Conservation (phyloP, 73 alveolate genomes). For the Paramecium bursaria region DNA sequence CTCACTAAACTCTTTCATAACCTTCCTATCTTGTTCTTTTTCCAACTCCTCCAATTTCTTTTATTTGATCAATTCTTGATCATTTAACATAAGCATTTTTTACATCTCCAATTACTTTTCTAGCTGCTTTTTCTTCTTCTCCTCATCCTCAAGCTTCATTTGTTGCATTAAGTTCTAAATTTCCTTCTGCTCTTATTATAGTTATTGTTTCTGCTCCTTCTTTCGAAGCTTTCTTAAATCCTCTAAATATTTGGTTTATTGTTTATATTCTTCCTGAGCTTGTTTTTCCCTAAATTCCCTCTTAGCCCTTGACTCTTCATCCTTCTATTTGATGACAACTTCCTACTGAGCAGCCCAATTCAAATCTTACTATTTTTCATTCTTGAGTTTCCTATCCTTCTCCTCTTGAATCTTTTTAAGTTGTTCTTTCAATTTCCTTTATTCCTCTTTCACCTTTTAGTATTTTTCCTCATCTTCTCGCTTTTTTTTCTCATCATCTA, state of each 20-base stretch:
- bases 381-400: too few species aligned
- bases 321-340: too few species aligned
- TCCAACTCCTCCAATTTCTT: constrained; percentile 7
- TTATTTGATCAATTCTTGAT: not conserved
- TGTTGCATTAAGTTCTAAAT: not conserved
- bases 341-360: too few species aligned
- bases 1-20: constrained; percentile 53
- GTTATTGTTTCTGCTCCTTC: not conserved
- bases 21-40: constrained; percentile 36
- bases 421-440: too few species aligned
- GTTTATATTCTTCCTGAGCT: not conserved
- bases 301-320: too few species aligned
- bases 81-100: constrained; percentile 19
- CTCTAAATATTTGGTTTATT: not conserved
- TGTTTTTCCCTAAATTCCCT: too few species aligned
- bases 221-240: constrained; percentile 3
- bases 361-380: too few species aligned
- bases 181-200: constrained; percentile 42
- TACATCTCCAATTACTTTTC: constrained; percentile 41
- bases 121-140: constrained; percentile 13
- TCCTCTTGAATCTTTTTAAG: too few species aligned
- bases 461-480: constrained; percentile 2
- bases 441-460: too few species aligned
- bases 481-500: not conserved
- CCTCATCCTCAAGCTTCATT: constrained; percentile 44